Evolutionary conservation across 2,329 filamentous ascomycete genomes (phyloP).

Genomic region (Elsinoe perseae): DNA sequence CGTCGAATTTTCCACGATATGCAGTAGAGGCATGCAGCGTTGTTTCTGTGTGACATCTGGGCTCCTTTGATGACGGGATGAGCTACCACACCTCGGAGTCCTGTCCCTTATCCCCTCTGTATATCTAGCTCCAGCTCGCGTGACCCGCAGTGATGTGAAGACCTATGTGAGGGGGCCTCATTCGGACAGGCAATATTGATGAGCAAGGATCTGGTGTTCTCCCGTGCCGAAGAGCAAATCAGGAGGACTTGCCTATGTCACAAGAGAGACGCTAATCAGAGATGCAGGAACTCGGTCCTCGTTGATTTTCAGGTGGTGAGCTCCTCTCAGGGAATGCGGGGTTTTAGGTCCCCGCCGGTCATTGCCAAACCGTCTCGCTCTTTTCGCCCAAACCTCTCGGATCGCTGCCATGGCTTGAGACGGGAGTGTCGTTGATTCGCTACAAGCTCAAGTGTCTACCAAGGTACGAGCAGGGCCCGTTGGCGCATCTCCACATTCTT

Average conservation of each 20-base stretch:
- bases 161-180: background rate
- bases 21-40: background rate
- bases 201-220: background rate
- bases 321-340: constrained; percentile 9
- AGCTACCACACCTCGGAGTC: background rate
- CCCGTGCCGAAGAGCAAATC: constrained; percentile 12
- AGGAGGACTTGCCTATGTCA: background rate
- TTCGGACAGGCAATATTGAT: background rate
- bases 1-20: constrained; percentile 3
- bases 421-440: background rate
- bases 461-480: constrained; percentile 3
- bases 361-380: background rate
- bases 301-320: background rate
- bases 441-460: background rate
- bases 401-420: background rate
- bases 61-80: background rate
- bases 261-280: background rate
- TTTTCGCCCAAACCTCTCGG: constrained; percentile 1
- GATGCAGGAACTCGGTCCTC: background rate
- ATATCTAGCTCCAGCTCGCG: background rate
- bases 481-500: constrained; percentile 1
- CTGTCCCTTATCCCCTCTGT: background rate
- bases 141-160: background rate
- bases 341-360: constrained; percentile 5
- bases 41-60: constrained; percentile 8